Base-by-base conservation (phyloP, 495 filamentous ascomycete species). In the Usnea hakonensis region DNA sequence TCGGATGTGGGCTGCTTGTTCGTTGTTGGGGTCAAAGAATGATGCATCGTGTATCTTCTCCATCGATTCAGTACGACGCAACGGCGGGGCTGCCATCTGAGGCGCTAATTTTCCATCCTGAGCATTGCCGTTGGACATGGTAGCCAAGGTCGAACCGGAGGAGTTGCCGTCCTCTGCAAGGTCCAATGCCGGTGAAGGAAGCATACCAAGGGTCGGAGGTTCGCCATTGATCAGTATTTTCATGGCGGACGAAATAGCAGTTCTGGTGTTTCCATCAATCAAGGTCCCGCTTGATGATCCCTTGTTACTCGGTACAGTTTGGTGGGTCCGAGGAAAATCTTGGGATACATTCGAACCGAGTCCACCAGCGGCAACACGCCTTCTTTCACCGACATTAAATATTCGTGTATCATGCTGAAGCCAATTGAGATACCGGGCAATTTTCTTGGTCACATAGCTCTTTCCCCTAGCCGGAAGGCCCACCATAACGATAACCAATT, bases 401-500 rank as follows among this genome's bases (percentile, higher is more conserved):
- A 98, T 97, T 67, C 81, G 80, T 26, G 90, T 90, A 66, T 96
- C 88, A 70, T 98, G 94, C 67, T 98, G 94, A 55, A 96, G 85
- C 94, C 94, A 98, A 60, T 95, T 92, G 28, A 98, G 77, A 68
- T 98, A 98, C 55, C 94, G 84, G 30, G 91, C 88, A 52, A 98
- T 80, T 78, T 98, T 98, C 79, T 96, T 97, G 58, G 93, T 97
- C 67, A 98, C 91, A 74, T 98, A 98, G 61, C 91, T 96, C 76
- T 98, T 98, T 58, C 94, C 94, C 64, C 94, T 78, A 1, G 94
- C 94, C 0, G 94, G 94, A 57, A 98, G 79, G 63, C 94, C 94
- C 55, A 98, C 94, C 94, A 98, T 98, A 68, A 97, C 87, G 70
- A 98, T 94, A 68, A 97, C 91, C 67, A 97, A 79, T 78, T 98